Percentiles rank a stretch among this genome's conserved stretches.
phyloP scores from a whole-genome alignment of 202 grass and related monocot genomes.

The Panicum hallii region DNA sequence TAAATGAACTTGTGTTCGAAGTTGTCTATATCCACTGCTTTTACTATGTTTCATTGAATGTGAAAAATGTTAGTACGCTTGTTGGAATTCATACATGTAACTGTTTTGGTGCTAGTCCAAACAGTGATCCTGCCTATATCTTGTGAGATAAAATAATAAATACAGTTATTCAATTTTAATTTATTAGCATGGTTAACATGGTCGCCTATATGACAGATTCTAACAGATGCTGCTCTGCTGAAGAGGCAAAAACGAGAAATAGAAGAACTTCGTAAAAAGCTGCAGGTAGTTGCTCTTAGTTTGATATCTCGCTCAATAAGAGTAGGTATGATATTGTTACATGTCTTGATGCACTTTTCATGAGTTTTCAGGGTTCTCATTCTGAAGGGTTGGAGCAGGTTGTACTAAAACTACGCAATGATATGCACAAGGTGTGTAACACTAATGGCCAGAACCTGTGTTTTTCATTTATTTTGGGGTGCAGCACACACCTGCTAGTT shows the following conservation, averaged over 20 bases:
- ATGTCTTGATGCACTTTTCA: conserved; percentile 25
- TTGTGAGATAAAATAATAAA: conserved; percentile 4
- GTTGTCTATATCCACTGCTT: conserved; percentile 22
- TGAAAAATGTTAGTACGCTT: conserved; percentile 22
- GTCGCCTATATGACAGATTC: conserved; percentile 53
- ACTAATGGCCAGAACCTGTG: neutral
- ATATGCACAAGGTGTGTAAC: conserved; percentile 89
- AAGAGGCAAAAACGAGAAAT: conserved; percentile 96
- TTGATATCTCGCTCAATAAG: conserved; percentile 8
- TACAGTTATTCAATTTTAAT: conserved; percentile 27
- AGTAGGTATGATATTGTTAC: conserved; percentile 35
- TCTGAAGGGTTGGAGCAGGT: conserved; percentile 94
- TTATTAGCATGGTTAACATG: conserved; percentile 38
- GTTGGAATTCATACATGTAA: neutral
- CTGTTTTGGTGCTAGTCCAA: neutral
- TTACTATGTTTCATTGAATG: neutral
- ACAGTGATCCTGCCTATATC: neutral
- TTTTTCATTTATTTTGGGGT: conserved; percentile 25
- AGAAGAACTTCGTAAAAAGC: conserved; percentile 84
- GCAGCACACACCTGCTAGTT: neutral
- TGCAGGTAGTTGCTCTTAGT: conserved; percentile 68
- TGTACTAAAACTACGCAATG: conserved; percentile 88
- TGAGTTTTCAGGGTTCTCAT: conserved; percentile 88
- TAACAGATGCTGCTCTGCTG: conserved; percentile 94
- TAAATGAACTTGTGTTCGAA: neutral